Evolutionary conservation across 2,329 filamentous ascomycete species (phyloP).

Genomic region (Diaporthe ilicicola): DNA sequence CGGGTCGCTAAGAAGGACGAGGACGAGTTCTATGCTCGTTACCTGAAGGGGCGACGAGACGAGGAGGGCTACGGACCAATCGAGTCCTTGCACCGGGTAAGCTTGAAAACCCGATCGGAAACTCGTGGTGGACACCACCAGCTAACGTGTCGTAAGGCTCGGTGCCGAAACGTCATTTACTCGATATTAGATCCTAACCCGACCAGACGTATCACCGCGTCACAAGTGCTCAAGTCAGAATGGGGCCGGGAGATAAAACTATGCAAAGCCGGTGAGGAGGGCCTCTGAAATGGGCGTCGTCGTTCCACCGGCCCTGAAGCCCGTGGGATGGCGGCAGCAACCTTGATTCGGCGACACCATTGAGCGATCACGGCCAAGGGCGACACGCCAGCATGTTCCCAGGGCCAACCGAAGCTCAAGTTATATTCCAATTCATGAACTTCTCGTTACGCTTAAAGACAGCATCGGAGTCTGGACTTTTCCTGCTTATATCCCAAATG

Average conservation of each 20-base stretch:
- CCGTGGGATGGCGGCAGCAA: constrained; percentile 33
- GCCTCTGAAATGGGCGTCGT: constrained; percentile 67
- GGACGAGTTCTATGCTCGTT: constrained; percentile 95
- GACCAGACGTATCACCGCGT: constrained; percentile 88
- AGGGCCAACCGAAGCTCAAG: constrained; percentile 24
- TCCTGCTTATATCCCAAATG: constrained; percentile 27
- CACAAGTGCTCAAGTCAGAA: constrained; percentile 96
- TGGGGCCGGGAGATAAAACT: constrained; percentile 98
- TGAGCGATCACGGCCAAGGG: constrained; percentile 24
- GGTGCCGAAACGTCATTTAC: constrained; percentile 98
- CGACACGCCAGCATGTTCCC: constrained; percentile 21
- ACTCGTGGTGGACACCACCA: neutral
- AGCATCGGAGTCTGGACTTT: constrained; percentile 31
- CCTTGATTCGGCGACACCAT: constrained; percentile 33
- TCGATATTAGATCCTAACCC: constrained; percentile 97
- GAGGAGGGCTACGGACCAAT: constrained; percentile 97
- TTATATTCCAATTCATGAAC: constrained; percentile 22
- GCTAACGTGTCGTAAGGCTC: constrained; percentile 67
- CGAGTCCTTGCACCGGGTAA: constrained; percentile 91
- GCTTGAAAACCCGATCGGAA: constrained; percentile 44
- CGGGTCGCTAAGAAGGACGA: constrained; percentile 96
- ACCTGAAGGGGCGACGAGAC: constrained; percentile 90
- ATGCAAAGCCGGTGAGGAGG: constrained; percentile 96
- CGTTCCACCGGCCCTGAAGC: constrained; percentile 33
- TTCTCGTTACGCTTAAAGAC: constrained; percentile 28